Evolutionary conservation across 306 rosid species (phyloP), one percentile per base, ranked within the genome.

Genomic region (Fragaria vesca): DNA sequence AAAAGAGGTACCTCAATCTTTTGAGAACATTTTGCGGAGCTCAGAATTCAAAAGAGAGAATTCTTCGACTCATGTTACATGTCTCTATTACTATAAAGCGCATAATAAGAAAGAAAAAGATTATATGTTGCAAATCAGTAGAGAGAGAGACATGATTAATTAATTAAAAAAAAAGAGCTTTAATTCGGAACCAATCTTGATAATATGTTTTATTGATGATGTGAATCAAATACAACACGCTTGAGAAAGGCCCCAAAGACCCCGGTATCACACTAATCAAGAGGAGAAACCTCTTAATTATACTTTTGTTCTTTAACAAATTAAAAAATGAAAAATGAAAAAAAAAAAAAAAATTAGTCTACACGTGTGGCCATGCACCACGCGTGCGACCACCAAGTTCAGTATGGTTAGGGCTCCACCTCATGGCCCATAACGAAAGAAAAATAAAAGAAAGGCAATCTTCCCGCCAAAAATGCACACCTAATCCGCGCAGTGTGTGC

Each of bases 171-270:
- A 4, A 12, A 50, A 2, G 12, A 24, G 6, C 0, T 21, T 58
- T 1, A 24, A 24, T 24, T 24, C 26, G 26, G 0, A 47, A 17
- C 50, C 80, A 26, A 79, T 72, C 30, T 79, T 20, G 77, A 76
- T 76, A 16, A 69, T 78, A 58, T 73, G 69, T 80, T 85, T 88
- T 75, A 83, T 87, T 79, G 78, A 78, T 86, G 42, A 71, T 78
- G 86, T 78, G 86, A 85, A 86, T 79, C 84, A 84, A 84, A 84
- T 86, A 91, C 94, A 76, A 76, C 91, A 88, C 86, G 63, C 90
- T 73, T 28, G 54, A 75, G 83, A 81, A 90, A 86, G 97, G 97
- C 96, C 95, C 97, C 97, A 91, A 87, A 91, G 93, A 87, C 97
- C 91, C 79, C 81, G 74, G 43, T 75, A 28, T 80, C 57, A 17